phyloP scores from a whole-genome alignment of 345 rosid species.

The Hypericum perforatum region DNA sequence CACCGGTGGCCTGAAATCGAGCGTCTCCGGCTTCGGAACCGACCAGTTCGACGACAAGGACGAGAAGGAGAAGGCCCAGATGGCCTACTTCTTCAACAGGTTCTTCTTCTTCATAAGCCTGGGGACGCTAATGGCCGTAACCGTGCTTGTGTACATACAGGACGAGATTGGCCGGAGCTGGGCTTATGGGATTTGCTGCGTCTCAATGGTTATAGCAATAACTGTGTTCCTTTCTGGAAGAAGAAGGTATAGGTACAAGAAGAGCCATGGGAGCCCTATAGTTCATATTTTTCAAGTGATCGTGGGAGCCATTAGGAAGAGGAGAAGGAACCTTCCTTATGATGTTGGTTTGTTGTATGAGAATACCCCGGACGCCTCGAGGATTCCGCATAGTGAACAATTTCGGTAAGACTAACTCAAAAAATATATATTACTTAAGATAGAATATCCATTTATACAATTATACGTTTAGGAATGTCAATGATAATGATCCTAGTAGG shows the following conservation, averaged over 20 bases:
- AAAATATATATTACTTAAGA: neutral
- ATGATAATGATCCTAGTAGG: too few relatives aligned
- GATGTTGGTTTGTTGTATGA: slow-evolving; percentile 39
- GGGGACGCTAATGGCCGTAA: slow-evolving; percentile 51
- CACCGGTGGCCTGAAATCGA: slow-evolving; percentile 63
- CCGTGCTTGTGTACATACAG: slow-evolving; percentile 56
- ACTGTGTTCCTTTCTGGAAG: slow-evolving; percentile 47
- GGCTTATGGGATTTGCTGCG: slow-evolving; percentile 52
- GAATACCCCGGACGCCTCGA: slow-evolving; percentile 30
- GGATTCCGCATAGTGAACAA: slow-evolving; percentile 50
- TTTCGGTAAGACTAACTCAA: slow-evolving; percentile 34
- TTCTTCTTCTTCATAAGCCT: slow-evolving; percentile 51
- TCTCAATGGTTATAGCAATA: slow-evolving; percentile 52
- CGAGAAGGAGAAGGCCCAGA: slow-evolving; percentile 47
- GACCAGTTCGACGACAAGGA: slow-evolving; percentile 60
- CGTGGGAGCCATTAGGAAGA: slow-evolving; percentile 50
- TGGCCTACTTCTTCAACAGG: slow-evolving; percentile 52
- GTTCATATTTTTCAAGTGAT: slow-evolving; percentile 70
- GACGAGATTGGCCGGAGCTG: slow-evolving; percentile 49
- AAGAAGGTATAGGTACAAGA: slow-evolving; percentile 61
- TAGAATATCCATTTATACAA: too few relatives aligned
- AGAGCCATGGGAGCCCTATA: slow-evolving; percentile 62
- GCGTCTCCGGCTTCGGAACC: slow-evolving; percentile 59
- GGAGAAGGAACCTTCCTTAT: slow-evolving; percentile 37
- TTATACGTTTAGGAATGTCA: too few relatives aligned